Base-by-base conservation (phyloP, 257 asterid genomes). In the Capsicum rhomboideum region DNA sequence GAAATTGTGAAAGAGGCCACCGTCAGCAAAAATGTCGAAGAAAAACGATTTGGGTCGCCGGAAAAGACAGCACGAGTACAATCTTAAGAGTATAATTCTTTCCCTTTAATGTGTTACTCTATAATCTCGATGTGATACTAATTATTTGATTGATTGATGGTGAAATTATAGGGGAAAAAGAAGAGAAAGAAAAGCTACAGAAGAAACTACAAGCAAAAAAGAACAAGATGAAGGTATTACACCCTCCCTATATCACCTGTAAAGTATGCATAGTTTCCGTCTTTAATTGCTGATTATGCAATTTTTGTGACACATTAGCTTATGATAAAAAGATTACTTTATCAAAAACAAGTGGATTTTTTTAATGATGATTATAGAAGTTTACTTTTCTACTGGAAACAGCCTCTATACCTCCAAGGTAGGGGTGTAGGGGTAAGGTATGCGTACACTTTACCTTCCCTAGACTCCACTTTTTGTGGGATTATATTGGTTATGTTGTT, bases 21-120 rank as follows among this genome's bases (percentile, higher is more conserved):
- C 55, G 34, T 71, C 80, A 1, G 8, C 61, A 83, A 49, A 40
- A 66, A 95, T 97, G 99, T 97, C 99, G 93, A 97, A 95, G 94
- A 95, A 97, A 95, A 97, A 97, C 86, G 94, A 97, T 88, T 87
- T 97, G 61, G 94, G 91, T 83, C 91, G 92, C 53, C 88, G 99
- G 54, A 95, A 90, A 88, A 92, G 91, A 88, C 92, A 89, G 14
- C 98, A 97, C 83, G 96, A 92, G 6, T 97, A 86, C 86, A 97
- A 97, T 74, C 86, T 94, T 8, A 89, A 82, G 90, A 91, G 99
- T 93, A 82, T 37, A 72, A 55, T 78, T 31, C 29, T 77, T 58
- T 54, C 2, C 18, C 58, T 26, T 26, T 17, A 12, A 61, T 34
- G n/a, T 37, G 20, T 58, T 66, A 40, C 21, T 26, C 1, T 11